These are phyloP conservation scores for Fusarium sp. DNA, from an alignment of 2,329 filamentous ascomycete genomes.

Conservation along the genomic window DNA sequence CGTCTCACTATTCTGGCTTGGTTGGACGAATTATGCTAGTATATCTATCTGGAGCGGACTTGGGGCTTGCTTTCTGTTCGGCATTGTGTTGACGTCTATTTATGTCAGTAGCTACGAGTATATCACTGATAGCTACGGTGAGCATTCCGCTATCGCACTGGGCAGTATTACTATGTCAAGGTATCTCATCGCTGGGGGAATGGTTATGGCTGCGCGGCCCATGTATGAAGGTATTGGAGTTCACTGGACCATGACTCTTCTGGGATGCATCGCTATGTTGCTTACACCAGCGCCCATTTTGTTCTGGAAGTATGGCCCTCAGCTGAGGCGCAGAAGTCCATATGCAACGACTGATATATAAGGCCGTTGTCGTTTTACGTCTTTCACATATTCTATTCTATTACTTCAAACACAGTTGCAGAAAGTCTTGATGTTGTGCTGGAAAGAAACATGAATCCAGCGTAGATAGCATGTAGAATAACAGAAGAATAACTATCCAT, in stretches of 20 bases:
- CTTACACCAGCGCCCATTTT: conserved; percentile 51
- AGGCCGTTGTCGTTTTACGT: background rate
- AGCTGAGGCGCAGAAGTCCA: background rate
- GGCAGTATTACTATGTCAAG: conserved; percentile 49
- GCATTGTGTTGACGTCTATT: conserved; percentile 61
- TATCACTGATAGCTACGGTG: conserved; percentile 68
- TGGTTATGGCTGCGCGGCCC: conserved; percentile 54
- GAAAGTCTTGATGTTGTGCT: too few species aligned
- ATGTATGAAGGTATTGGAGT: conserved; percentile 55
- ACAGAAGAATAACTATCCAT: too few species aligned
- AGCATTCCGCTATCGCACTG: conserved; percentile 57
- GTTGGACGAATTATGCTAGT: conserved; percentile 60
- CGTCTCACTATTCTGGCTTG: conserved; percentile 68
- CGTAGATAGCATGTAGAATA: too few species aligned
- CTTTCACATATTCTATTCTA: background rate
- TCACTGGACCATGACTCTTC: conserved; percentile 56
- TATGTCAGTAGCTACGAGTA: conserved; percentile 67
- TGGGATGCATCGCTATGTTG: conserved; percentile 51
- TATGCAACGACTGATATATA: background rate
- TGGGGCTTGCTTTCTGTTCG: conserved; percentile 63
- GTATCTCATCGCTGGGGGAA: conserved; percentile 53
- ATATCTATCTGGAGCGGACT: conserved; percentile 64
- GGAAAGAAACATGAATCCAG: too few species aligned
- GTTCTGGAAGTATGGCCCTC: conserved; percentile 49
- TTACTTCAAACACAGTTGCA: too few species aligned